These are phyloP conservation scores for Colletotrichum brevisporum DNA, from an alignment of 2,329 filamentous ascomycete genomes.

Conservation along the genomic window DNA sequence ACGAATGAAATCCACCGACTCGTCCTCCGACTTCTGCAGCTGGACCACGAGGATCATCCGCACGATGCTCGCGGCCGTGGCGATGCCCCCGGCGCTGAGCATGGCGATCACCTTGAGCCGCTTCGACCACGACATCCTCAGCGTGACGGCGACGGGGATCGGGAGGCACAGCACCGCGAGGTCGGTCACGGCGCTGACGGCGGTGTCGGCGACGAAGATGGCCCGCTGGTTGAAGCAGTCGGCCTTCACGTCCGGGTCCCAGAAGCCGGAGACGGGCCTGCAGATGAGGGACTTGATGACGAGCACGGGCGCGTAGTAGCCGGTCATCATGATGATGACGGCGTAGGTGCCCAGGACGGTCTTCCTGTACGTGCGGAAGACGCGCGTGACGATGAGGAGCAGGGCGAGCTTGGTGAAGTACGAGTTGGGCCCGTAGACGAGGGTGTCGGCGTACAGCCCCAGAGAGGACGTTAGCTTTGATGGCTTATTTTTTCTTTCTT, in stretches of 20 bases:
- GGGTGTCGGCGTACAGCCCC: conserved; percentile 55
- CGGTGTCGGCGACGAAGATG: conserved; percentile 50
- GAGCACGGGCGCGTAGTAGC: conserved; percentile 48
- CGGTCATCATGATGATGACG: conserved; percentile 53
- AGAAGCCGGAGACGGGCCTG: conserved; percentile 57
- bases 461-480: conserved; percentile 3
- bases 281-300: conserved; percentile 59
- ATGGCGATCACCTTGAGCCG: conserved; percentile 48
- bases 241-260: conserved; percentile 47
- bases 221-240: conserved; percentile 54
- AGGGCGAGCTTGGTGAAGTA: conserved; percentile 57
- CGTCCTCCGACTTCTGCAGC: conserved; percentile 44
- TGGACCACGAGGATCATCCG: conserved; percentile 45
- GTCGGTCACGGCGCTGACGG: conserved; percentile 50
- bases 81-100: conserved; percentile 49
- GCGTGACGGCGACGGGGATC: conserved; percentile 50
- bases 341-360: conserved; percentile 54
- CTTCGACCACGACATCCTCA: conserved; percentile 48
- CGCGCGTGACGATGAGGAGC: conserved; percentile 58
- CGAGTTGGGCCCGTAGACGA: conserved; percentile 61
- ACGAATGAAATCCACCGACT: conserved; percentile 36
- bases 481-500: too few relatives aligned
- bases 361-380: conserved; percentile 58
- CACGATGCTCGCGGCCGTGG: conserved; percentile 50
- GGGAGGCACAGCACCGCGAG: conserved; percentile 49